Evolutionary conservation across 805 yeast species (phyloP).

Genomic region (Pichia californica): DNA sequence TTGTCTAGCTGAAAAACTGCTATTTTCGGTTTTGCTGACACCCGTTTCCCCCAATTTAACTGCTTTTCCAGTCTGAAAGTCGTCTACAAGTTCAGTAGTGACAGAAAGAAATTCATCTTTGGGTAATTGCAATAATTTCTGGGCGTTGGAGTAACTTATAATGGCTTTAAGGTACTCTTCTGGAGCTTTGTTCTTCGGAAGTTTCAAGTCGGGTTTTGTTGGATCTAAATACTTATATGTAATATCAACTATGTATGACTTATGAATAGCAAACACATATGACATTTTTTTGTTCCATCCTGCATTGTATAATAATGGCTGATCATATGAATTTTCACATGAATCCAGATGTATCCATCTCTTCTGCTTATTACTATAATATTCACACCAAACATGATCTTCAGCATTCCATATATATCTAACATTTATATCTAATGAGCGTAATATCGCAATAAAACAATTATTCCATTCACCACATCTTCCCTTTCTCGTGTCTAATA

Average conservation of each 20-base stretch:
- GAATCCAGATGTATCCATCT: slow-evolving; percentile 88
- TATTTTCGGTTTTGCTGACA: too few relatives aligned
- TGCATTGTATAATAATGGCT: slow-evolving; percentile 66
- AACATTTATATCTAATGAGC: slow-evolving; percentile 56
- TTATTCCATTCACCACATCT: slow-evolving; percentile 97
- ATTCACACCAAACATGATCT: slow-evolving; percentile 97
- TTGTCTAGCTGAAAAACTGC: slow-evolving; percentile 41
- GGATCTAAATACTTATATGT: slow-evolving; percentile 55
- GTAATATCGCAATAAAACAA: slow-evolving; percentile 63
- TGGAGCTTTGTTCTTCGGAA: slow-evolving; percentile 42
- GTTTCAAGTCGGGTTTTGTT: slow-evolving; percentile 25
- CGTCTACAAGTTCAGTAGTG: slow-evolving; percentile 10
- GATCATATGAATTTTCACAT: slow-evolving; percentile 81
- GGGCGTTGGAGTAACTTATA: slow-evolving; percentile 32
- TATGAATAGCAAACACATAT: slow-evolving; percentile 66
- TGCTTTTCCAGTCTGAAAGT: background rate
- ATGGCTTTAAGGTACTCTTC: slow-evolving; percentile 34
- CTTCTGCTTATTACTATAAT: slow-evolving; percentile 50
- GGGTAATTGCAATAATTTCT: background rate
- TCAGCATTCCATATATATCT: slow-evolving; percentile 84
- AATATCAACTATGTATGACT: slow-evolving; percentile 61
- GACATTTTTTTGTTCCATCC: slow-evolving; percentile 97
- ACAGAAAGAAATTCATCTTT: background rate
- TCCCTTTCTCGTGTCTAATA: slow-evolving; percentile 61
- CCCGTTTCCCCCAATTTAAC: too few relatives aligned